These are phyloP conservation scores for Blastomyces gilchristii DNA, from an alignment of 2,329 filamentous ascomycete genomes.

Conservation along the genomic window DNA sequence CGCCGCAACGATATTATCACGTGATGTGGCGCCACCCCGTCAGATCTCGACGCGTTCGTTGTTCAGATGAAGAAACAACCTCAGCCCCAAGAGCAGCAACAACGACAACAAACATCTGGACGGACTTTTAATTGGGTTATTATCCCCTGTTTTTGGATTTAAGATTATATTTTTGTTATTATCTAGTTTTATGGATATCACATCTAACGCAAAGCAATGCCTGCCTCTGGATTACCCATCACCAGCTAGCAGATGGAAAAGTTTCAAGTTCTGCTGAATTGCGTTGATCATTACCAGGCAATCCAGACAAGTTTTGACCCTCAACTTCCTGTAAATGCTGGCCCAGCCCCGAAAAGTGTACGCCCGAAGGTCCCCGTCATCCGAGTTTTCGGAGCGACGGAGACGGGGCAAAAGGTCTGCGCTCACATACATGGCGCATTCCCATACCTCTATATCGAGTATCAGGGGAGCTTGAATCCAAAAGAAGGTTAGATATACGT, in stretches of 20 bases:
- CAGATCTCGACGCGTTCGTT: constrained; percentile 14
- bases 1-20: background rate
- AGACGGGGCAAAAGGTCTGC: constrained; percentile 91
- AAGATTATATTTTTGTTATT: background rate
- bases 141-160: background rate
- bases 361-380: constrained; percentile 73
- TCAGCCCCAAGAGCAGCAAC: background rate
- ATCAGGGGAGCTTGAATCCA: constrained; percentile 56
- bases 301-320: constrained; percentile 72
- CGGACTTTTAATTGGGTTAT: background rate
- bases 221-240: background rate
- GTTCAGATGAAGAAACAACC: background rate
- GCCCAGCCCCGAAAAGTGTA: constrained; percentile 48
- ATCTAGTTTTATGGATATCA: constrained; percentile 2
- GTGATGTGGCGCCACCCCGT: constrained; percentile 7
- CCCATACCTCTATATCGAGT: constrained; percentile 89
- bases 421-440: constrained; percentile 92
- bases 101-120: background rate
- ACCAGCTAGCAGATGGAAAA: constrained; percentile 47
- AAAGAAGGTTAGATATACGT: constrained; percentile 51
- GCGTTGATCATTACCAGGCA: constrained; percentile 88
- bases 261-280: constrained; percentile 88
- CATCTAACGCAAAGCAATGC: background rate
- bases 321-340: constrained; percentile 56
- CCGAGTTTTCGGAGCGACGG: constrained; percentile 82